Evolutionary conservation across 2,329 filamentous ascomycete species (phyloP).

Genomic region (Arthrobotrys megalospora): DNA sequence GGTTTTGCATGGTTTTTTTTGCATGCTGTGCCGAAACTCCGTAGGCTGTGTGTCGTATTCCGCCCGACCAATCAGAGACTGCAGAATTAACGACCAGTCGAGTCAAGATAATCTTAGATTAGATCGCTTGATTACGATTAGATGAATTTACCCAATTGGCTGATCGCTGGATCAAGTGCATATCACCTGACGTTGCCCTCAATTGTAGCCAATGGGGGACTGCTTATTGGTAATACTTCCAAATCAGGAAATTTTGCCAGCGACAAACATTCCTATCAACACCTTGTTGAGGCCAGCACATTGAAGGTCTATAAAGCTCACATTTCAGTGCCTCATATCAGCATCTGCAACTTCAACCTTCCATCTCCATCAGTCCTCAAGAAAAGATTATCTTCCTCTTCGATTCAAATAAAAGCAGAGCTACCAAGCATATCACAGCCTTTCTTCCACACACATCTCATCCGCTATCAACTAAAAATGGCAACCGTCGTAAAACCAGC

Average conservation of each 20-base stretch:
- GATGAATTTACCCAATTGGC: conserved; percentile 13
- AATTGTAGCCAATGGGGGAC: conserved; percentile 23
- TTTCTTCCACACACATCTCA: conserved; percentile 3
- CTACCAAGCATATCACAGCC: not conserved
- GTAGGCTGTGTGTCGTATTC: conserved; percentile 33
- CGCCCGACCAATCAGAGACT: conserved; percentile 41
- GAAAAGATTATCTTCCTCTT: not conserved
- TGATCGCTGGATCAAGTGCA: not conserved
- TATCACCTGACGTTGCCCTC: conserved; percentile 1
- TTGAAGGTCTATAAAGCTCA: conserved; percentile 47
- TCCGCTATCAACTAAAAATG: conserved; percentile 42
- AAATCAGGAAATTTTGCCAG: conserved; percentile 16
- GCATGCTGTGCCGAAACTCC: conserved; percentile 56
- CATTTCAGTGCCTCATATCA: no score
- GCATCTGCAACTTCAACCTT: not conserved
- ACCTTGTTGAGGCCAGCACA: conserved; percentile 18
- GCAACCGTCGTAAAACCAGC: conserved; percentile 39
- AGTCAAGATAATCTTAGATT: conserved; percentile 51
- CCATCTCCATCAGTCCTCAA: conserved; percentile 8
- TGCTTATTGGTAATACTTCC: conserved; percentile 31
- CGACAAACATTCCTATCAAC: conserved; percentile 33
- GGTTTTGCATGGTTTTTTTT: conserved; percentile 23
- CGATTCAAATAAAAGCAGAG: not conserved
- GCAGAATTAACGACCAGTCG: conserved; percentile 13
- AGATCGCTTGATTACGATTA: conserved; percentile 50